These are phyloP conservation scores for Cyclotella choctawhatcheeana DNA, from an alignment of 108 stramenopile species.

Conservation along the genomic window DNA sequence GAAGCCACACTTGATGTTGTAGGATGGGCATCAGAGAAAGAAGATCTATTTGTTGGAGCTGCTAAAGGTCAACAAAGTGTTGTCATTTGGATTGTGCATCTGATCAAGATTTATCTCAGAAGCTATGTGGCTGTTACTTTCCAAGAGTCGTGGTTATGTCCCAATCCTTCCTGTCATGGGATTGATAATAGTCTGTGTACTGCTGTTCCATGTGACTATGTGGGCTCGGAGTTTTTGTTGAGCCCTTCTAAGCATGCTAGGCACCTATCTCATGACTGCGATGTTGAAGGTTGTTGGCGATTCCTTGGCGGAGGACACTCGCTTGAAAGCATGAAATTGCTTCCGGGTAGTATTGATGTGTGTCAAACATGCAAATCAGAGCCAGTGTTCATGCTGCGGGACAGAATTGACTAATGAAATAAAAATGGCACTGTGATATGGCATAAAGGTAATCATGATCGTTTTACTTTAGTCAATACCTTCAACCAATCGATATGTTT, in stretches of 20 bases:
- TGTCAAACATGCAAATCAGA: slow-evolving; percentile 12
- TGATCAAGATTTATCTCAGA: slow-evolving; percentile 18
- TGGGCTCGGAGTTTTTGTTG: slow-evolving; percentile 26
- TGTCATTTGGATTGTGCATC: slow-evolving; percentile 19
- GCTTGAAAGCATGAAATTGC: slow-evolving; percentile 13
- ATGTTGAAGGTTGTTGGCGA: slow-evolving; percentile 28
- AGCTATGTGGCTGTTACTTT: slow-evolving; percentile 19
- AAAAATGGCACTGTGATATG: too few relatives aligned
- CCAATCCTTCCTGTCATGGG: slow-evolving; percentile 17
- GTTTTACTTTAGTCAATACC: too few relatives aligned
- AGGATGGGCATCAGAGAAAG: slow-evolving; percentile 12
- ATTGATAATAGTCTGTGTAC: not conserved
- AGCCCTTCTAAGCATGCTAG: not conserved
- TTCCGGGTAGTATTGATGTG: not conserved
- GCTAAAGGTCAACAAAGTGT: slow-evolving; percentile 14
- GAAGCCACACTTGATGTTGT: slow-evolving; percentile 17
- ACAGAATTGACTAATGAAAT: not conserved
- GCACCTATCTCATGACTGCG: slow-evolving; percentile 15
- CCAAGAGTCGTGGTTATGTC: slow-evolving; percentile 13
- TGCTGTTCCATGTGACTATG: slow-evolving; percentile 6
- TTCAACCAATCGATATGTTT: too few relatives aligned
- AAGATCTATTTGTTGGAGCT: slow-evolving; percentile 25
- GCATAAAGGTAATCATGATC: too few relatives aligned
- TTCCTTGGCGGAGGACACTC: slow-evolving; percentile 19
- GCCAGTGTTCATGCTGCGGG: slow-evolving; percentile 19